Conservation (phyloP, 192 early-diverging fungal species). For the Cladochytrium replicatum region DNA sequence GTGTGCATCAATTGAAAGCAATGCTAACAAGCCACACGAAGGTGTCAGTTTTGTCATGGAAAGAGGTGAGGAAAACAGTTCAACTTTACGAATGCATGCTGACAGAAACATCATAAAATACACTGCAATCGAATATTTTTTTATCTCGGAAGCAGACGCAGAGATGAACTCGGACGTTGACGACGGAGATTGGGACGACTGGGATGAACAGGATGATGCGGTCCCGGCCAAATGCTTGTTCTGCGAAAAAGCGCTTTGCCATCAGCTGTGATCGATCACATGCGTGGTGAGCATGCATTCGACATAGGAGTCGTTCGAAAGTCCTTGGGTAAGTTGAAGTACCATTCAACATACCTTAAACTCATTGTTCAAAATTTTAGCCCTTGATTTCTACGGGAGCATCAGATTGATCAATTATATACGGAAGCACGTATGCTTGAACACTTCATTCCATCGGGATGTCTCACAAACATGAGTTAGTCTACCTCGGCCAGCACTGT, state of each 20-base stretch:
- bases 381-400: constrained; percentile 20
- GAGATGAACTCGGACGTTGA: too few relatives aligned
- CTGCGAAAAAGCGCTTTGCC: constrained; percentile 8
- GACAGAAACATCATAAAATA: too few relatives aligned
- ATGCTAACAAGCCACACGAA: too few relatives aligned
- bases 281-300: constrained; percentile 16
- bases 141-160: too few relatives aligned
- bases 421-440: constrained; percentile 3
- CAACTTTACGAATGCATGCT: too few relatives aligned
- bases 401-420: constrained; percentile 20
- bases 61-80: too few relatives aligned
- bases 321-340: constrained; percentile 14
- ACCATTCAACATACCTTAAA: too few relatives aligned
- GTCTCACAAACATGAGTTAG: background rate
- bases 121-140: too few relatives aligned
- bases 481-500: background rate
- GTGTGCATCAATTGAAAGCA: too few relatives aligned
- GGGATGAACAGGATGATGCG: constrained; percentile 27
- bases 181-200: constrained; percentile 27
- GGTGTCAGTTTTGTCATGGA: too few relatives aligned
- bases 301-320: constrained; percentile 17
- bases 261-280: constrained; percentile 16
- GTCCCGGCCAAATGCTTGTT: constrained; percentile 17
- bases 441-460: background rate
- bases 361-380: too few relatives aligned